phyloP scores from a whole-genome alignment of 2,329 filamentous ascomycete species.

The Metarhizium humberi region DNA sequence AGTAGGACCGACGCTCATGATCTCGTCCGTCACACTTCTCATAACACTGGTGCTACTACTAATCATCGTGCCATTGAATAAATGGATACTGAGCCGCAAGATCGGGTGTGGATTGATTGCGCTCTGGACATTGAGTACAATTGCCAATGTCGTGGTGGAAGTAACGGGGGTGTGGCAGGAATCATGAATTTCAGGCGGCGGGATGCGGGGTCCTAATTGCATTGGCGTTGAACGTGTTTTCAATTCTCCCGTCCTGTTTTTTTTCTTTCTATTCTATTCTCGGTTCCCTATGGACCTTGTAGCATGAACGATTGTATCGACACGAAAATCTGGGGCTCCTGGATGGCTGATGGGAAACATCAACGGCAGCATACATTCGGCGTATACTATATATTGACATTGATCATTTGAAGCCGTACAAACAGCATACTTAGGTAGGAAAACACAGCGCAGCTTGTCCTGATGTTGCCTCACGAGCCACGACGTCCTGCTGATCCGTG shows the following conservation, averaged over 20 bases:
- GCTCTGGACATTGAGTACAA: slow-evolving; percentile 73
- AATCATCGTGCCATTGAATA: slow-evolving; percentile 72
- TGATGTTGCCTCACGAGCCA: no score
- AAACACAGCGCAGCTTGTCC: no score
- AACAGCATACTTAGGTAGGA: no score
- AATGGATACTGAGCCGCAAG: slow-evolving; percentile 73
- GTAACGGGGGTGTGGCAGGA: slow-evolving; percentile 45
- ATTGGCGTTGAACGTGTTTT: not conserved
- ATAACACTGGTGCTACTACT: slow-evolving; percentile 71
- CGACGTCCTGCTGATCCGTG: no score
- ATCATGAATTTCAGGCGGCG: not conserved
- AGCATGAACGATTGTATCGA: no score
- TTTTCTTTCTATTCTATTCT: not conserved
- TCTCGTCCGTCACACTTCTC: slow-evolving; percentile 77
- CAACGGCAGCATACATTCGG: not conserved
- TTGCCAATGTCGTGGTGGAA: slow-evolving; percentile 75
- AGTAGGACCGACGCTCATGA: slow-evolving; percentile 74
- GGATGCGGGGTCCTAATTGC: not conserved
- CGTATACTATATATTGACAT: not conserved
- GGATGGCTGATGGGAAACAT: not conserved
- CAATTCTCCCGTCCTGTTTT: not conserved
- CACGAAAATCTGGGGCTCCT: not conserved
- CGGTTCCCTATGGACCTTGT: not conserved
- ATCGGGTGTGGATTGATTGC: slow-evolving; percentile 75
- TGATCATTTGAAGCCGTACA: no score